Base-by-base conservation (phyloP, 352 stramenopile species). In the Globisporangium nagaii region DNA sequence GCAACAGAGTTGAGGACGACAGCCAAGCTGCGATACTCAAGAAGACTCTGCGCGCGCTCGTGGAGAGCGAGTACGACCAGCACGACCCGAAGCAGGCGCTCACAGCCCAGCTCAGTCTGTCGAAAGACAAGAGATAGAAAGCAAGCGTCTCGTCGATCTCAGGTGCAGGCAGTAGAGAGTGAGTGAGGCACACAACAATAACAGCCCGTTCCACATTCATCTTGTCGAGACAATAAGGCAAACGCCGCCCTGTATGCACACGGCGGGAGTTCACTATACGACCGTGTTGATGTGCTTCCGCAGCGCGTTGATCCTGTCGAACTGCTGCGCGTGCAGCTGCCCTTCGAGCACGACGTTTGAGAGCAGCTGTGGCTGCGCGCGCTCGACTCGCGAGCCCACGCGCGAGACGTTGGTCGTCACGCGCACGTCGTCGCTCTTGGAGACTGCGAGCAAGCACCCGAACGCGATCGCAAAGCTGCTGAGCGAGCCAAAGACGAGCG, bases 391-490 rank as follows among this genome's bases (percentile, higher is more conserved):
- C 3, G 42, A 7, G 42, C 42, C 42, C 11, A 35, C 25, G 42
- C 34, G 24, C 42, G 42, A 35, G 1, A 37, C 62, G 44, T 28
- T 41, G 39, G 25, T 50, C 27, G 13, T 56, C 57, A 27, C 51
- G 65, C 28, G 45, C 25, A 25, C 37, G 37, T 73, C 52, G 35
- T 72, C 58, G 19, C 65, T 56, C 31, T 65, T 60, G 2, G 69
- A 40, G 3, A 77, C 57, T 0, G 56, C 46, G 2, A 82, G 54
- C 17, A 82, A 43, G 1, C 60, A 65, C 15, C 71, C 71, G 40
- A 82, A 76, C 22, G 68, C 61, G 17, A 70, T 56, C 3, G 68
- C 69, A 24, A 82, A 76, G 48, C 60, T 72, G 43, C 58, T 61
- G 4, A 82, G 65, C 30, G 71, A 75, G 28, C 63, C 37, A 41